These are phyloP conservation scores for Houttuynia cordata DNA, from an alignment of 164 flowering plant genomes.

Conservation along the genomic window DNA sequence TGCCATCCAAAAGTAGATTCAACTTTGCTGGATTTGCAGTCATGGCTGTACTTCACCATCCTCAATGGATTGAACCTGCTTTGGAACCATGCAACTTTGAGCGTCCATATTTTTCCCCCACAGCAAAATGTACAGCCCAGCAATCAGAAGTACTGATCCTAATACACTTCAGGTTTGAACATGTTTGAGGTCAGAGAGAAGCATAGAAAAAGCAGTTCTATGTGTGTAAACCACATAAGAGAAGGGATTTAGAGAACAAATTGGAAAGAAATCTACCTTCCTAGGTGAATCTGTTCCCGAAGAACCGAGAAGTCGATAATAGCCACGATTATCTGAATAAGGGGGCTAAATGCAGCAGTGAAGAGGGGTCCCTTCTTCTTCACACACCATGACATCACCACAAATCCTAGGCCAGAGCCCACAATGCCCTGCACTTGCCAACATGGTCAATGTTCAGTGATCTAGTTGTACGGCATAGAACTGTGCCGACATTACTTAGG, in stretches of 20 bases:
- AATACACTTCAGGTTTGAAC: slow-evolving; percentile 28
- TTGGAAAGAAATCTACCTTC: slow-evolving; percentile 36
- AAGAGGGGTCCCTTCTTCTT: slow-evolving; percentile 76
- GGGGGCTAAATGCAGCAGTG: slow-evolving; percentile 87
- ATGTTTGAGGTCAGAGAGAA: too few relatives aligned
- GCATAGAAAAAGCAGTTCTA: background rate
- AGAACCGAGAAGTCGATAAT: slow-evolving; percentile 46
- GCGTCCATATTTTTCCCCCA: slow-evolving; percentile 64
- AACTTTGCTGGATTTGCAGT: background rate
- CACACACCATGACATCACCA: slow-evolving; percentile 83
- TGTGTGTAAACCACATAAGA: too few relatives aligned
- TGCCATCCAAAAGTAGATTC: too few relatives aligned
- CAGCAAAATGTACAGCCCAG: slow-evolving; percentile 50
- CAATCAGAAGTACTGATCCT: slow-evolving; percentile 45
- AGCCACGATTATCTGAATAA: slow-evolving; percentile 56
- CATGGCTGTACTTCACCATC: slow-evolving; percentile 9
- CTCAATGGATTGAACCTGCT: slow-evolving; percentile 13
- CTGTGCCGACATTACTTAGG: too few relatives aligned
- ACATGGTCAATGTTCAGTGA: background rate
- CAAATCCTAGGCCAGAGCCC: slow-evolving; percentile 68
- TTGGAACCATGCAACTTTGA: slow-evolving; percentile 9
- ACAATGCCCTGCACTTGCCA: slow-evolving; percentile 36
- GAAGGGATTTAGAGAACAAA: too few relatives aligned
- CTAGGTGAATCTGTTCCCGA: slow-evolving; percentile 53
- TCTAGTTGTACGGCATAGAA: background rate